Evolutionary conservation across 164 flowering plant species (phyloP).

Genomic region (Stephania japonica): DNA sequence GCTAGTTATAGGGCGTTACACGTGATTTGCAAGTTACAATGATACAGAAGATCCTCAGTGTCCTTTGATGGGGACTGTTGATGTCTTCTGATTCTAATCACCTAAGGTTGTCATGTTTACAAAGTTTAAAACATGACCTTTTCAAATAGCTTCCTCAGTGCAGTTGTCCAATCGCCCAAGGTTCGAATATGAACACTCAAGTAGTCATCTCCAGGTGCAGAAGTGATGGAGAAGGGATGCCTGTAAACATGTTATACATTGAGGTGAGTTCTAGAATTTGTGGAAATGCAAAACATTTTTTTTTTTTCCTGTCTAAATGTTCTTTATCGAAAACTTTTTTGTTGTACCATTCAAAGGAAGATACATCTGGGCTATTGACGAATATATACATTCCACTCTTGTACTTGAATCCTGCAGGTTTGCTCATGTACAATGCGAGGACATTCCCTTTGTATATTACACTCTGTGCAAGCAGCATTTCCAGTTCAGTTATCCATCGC

Average conservation of each 20-base stretch:
- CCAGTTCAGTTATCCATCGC: slow-evolving; percentile 7
- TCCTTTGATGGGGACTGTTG: too few relatives aligned
- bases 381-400: slow-evolving; percentile 95
- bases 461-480: slow-evolving; percentile 39
- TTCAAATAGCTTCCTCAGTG: slow-evolving; percentile 47
- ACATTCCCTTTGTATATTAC: slow-evolving; percentile 78
- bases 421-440: slow-evolving; percentile 74
- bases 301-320: neutral
- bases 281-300: neutral
- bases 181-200: slow-evolving; percentile 82
- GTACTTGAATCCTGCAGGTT: slow-evolving; percentile 83
- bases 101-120: too few relatives aligned
- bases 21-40: too few relatives aligned
- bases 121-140: slow-evolving; percentile 31
- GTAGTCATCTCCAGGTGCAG: slow-evolving; percentile 86
- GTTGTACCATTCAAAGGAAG: slow-evolving; percentile 77
- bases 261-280: neutral
- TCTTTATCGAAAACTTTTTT: neutral
- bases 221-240: slow-evolving; percentile 97
- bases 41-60: too few relatives aligned
- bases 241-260: slow-evolving; percentile 27
- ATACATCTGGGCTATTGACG: slow-evolving; percentile 77
- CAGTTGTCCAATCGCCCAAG: slow-evolving; percentile 89
- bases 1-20: too few relatives aligned
- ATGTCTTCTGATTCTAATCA: too few relatives aligned